phyloP scores from a whole-genome alignment of 208 protist genomes.

The Leishmania turanica region DNA sequence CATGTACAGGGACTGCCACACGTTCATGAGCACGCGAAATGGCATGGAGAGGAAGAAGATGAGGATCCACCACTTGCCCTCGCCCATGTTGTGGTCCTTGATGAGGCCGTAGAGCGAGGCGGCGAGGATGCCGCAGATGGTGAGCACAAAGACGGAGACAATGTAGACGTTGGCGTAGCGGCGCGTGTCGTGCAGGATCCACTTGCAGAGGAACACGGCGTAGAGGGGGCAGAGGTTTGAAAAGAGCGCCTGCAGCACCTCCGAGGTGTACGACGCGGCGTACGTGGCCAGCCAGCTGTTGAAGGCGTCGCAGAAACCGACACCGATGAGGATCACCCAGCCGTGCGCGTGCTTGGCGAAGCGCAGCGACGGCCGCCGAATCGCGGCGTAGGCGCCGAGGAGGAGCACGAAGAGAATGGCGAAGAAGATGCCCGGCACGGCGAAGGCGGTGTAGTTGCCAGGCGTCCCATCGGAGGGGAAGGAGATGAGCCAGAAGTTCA shows the following conservation, averaged over 20 bases:
- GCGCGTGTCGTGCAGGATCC: conserved; percentile 71
- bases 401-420: conserved; percentile 58
- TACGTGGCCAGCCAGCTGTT: conserved; percentile 84
- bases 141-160: conserved; percentile 57
- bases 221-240: conserved; percentile 74
- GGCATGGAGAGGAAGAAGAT: conserved; percentile 86
- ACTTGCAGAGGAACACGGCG: conserved; percentile 73
- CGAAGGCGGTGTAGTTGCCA: conserved; percentile 80
- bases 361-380: conserved; percentile 52
- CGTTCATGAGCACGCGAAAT: conserved; percentile 74
- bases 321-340: conserved; percentile 52
- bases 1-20: conserved; percentile 87
- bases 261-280: conserved; percentile 74
- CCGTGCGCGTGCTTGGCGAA: conserved; percentile 58
- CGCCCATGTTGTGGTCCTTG: conserved; percentile 32
- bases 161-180: conserved; percentile 69
- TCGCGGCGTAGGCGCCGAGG: conserved; percentile 50
- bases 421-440: conserved; percentile 68
- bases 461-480: conserved; percentile 65
- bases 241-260: conserved; percentile 82
- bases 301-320: conserved; percentile 71
- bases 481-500: conserved; percentile 84
- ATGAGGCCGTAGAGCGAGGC: conserved; percentile 64
- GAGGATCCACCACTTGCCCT: conserved; percentile 70
- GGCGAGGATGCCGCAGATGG: conserved; percentile 60